Conservation (phyloP, 2,329 filamentous ascomycete species). For the Talaromyces sp. region DNA sequence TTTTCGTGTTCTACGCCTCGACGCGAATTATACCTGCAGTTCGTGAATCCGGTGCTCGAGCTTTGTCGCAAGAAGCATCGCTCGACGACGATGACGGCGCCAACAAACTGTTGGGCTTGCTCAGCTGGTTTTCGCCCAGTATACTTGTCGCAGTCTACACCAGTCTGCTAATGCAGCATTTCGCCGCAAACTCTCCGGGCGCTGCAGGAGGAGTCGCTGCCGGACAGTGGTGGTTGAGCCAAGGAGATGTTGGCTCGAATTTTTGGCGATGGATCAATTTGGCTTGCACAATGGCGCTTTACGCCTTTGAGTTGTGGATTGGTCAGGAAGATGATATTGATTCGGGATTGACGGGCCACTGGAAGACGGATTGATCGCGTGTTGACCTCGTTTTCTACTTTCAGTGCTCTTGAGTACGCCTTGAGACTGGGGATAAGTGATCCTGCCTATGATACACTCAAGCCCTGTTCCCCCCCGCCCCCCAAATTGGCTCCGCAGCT, state of each 20-base stretch:
- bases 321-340: constrained; percentile 69
- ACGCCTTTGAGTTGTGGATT: constrained; percentile 84
- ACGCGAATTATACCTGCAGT: constrained; percentile 95
- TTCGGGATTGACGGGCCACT: constrained; percentile 69
- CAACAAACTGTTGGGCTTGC: constrained; percentile 71
- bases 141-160: constrained; percentile 96
- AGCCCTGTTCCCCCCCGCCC: no score
- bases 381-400: neutral
- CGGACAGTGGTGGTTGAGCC: constrained; percentile 76
- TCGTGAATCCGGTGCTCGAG: constrained; percentile 77
- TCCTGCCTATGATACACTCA: neutral
- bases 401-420: neutral
- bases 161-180: constrained; percentile 91
- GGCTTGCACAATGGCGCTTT: constrained; percentile 80
- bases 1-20: constrained; percentile 92
- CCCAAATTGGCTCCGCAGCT: neutral
- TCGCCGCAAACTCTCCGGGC: constrained; percentile 64
- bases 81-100: constrained; percentile 83
- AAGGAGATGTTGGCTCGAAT: constrained; percentile 79
- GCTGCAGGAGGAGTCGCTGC: constrained; percentile 59
- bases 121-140: constrained; percentile 92
- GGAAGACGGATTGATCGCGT: constrained; percentile 77
- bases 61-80: constrained; percentile 77
- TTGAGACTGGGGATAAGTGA: neutral
- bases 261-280: constrained; percentile 93